Base-by-base conservation (phyloP, 2,329 filamentous ascomycete species). In the Diaporthe batatas region DNA sequence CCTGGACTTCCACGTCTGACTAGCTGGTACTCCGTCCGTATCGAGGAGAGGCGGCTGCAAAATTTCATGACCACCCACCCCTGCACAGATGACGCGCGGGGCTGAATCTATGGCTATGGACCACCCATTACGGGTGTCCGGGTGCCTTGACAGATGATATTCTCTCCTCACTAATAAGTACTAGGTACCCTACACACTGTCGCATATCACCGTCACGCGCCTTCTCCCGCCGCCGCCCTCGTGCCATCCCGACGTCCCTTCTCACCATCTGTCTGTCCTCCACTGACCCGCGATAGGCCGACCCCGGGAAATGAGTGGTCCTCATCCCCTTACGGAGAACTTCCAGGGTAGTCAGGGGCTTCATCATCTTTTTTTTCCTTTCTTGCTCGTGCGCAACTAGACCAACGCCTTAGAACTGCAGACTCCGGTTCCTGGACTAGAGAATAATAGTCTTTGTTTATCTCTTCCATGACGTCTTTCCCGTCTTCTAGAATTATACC, bases 1-100 rank as follows among this genome's bases (percentile, higher is more conserved):
- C 70, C 51, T 68, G 34, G 55, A 29, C 34, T 69, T 12, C 32
- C 36, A 14, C 29, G 44, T 39, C 18, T 49, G 51, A 49, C 62
- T 67, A 67, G 47, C 47, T 49, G 25, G 14, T 29, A 8, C 7
- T 36, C 34, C 11, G 34, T 36, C 34, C 11, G 34, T 14, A 42
- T 25, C 29, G n/a, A 44, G 67, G 36, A 39, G 49, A 67, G 36
- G 18, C 16, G n/a, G 36, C 69, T 25, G 36, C 58, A 55, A 42
- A 68, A 12, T 65, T 65, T 39, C 39, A 36, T 11, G 34, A 11
- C 21, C 14, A 34, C 14, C 12, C 51, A 18, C 42, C 70, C 70
- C 70, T 71, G 70, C 70, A 71, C 67, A 18, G 23, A 68, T 71
- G 70, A 71, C 70, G 70, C 59, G 55, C 49, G 44, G 42, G 42